Base-by-base conservation (phyloP, 306 rosid species). In the Rosa persica region DNA sequence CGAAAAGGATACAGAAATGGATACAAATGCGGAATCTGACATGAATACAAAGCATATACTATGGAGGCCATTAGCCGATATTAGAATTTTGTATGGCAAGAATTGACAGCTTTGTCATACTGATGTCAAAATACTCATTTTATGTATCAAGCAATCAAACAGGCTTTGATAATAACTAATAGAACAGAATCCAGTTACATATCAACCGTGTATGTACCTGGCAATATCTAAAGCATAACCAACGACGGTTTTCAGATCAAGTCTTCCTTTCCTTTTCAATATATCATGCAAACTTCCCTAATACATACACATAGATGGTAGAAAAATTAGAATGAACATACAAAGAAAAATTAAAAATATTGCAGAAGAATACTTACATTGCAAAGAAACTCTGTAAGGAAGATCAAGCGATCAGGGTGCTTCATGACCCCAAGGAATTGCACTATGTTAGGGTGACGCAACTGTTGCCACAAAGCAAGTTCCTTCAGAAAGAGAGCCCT, bases 241-340 rank as follows among this genome's bases (percentile, higher is more conserved):
- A 47, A 81, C 72, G 7, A 58, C 84, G 5, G 72, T 81, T 38
- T 46, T 65, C 23, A 25, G 71, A 60, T 75, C 84, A 60, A 81
- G 72, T 60, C 80, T 81, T 75, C 80, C 84, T 27, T 81, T 81
- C 76, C 58, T 81, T 40, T 73, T 81, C 9, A 81, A 70, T 81
- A 81, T 81, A 25, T 81, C 84, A 81, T 81, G 74, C 76, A 81
- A 75, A 58, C 84, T 81, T 69, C 84, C 84, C 84, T 81, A 71
- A 11, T 16, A 16, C 36, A 55, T 30, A 5, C 11, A 75, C 8
- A 42, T 43, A 2, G 10, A 36, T 38, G 9, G 36, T 8, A 67
- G 46, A 69, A 36, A 40, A 20, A 13, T 44, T 1, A 68, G 42
- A 25, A 75, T 36, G 5, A 58, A 48, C 15, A n/a, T 47, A 6